Percentiles rank a stretch among this genome's conserved stretches.
These are phyloP conservation scores for Harringtonia aguacate DNA, from an alignment of 2,329 filamentous ascomycete genomes.

Conservation along the genomic window DNA sequence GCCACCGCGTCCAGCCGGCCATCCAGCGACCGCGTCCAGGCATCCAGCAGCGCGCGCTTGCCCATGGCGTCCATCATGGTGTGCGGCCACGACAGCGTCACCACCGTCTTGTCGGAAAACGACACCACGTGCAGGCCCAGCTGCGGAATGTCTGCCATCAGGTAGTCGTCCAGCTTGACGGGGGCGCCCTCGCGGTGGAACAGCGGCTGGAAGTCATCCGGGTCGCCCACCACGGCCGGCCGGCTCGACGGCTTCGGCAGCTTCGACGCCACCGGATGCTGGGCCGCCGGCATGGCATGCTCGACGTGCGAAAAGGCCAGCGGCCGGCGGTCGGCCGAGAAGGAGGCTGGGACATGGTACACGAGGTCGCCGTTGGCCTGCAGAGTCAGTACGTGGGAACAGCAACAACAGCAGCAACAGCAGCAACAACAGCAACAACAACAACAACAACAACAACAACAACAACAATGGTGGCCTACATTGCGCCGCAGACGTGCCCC, in stretches of 20 bases:
- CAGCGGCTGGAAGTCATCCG: constrained; percentile 16
- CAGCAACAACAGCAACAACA: not conserved
- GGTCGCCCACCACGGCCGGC: constrained; percentile 18
- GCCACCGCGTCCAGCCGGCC: constrained; percentile 24
- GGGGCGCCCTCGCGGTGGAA: constrained; percentile 12
- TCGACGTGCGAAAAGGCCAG: constrained; percentile 23
- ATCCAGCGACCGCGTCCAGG: constrained; percentile 28
- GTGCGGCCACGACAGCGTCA: constrained; percentile 31
- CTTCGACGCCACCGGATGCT: constrained; percentile 23
- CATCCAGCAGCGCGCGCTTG: constrained; percentile 23
- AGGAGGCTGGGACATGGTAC: constrained; percentile 26
- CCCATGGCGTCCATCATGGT: constrained; percentile 30
- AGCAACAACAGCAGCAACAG: not conserved
- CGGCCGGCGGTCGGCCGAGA: constrained; percentile 22
- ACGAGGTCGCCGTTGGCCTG: not conserved
- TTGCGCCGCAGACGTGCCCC: constrained; percentile 31
- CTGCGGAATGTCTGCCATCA: constrained; percentile 26
- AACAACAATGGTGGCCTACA: not conserved
- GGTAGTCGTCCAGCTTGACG: constrained; percentile 21
- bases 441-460: not conserved
- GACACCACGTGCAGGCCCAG: constrained; percentile 30
- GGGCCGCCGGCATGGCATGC: constrained; percentile 18
- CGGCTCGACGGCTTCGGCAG: constrained; percentile 16
- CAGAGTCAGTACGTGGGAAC: not conserved
- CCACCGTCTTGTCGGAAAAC: constrained; percentile 31